A percentile compares a stretch with the other conserved stretches of the same genome.
phyloP scores from a whole-genome alignment of 1,284 basidiomycete species.

The Austroboletus rostrupii region DNA sequence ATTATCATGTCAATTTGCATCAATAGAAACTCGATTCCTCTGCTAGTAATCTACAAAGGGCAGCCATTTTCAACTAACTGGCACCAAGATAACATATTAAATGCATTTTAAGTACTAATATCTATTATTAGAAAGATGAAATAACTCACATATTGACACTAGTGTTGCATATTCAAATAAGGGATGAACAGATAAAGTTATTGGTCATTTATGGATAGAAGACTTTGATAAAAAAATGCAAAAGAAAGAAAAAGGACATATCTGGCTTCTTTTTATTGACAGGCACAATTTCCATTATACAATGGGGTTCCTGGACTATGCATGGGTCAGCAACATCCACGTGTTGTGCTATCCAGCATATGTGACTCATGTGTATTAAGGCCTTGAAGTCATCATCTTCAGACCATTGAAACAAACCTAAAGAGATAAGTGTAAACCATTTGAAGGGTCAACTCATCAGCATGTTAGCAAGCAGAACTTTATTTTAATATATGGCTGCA shows the following conservation, averaged over 20 bases:
- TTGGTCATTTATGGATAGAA: background rate
- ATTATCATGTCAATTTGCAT: too few relatives aligned
- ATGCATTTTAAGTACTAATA: background rate
- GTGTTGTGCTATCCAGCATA: constrained; percentile 4
- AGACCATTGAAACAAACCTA: background rate
- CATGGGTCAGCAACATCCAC: background rate
- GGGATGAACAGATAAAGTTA: background rate
- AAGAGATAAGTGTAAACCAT: background rate
- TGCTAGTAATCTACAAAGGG: constrained; percentile 9
- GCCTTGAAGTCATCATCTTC: constrained; percentile 3
- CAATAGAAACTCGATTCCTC: too few relatives aligned
- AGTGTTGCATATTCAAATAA: background rate
- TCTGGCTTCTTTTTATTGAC: background rate
- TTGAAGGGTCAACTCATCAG: background rate
- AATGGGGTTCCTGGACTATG: background rate
- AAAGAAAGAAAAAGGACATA: background rate
- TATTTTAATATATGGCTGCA: constrained; percentile 1
- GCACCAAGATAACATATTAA: constrained; percentile 1
- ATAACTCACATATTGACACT: too few relatives aligned
- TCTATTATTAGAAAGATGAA: background rate
- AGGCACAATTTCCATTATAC: constrained; percentile 4
- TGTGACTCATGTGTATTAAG: constrained; percentile 4
- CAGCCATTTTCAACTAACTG: background rate
- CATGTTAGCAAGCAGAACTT: constrained; percentile 2
- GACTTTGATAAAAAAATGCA: background rate